Evolutionary conservation across 169 alveolate species (phyloP), one percentile per base, ranked within the genome.

Genomic region (Eimeria falciformis): DNA sequence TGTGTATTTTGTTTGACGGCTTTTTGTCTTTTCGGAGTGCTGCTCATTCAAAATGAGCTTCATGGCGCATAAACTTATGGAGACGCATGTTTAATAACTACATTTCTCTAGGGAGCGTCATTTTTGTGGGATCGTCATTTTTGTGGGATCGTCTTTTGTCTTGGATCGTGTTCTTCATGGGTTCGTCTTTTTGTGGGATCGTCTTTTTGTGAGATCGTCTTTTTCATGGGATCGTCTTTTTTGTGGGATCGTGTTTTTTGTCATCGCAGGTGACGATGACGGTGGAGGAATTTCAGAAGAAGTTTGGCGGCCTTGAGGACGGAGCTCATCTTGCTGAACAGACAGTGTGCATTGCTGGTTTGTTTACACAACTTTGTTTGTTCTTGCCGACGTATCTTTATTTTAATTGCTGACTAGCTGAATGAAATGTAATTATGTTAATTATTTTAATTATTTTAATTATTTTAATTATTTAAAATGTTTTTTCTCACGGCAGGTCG

Each of bases 291-390:
- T 95, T 95, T 85, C 94, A 94, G 53, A 66, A 86, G 83, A 96
- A 94, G 91, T 97, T 89, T 93, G 94, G 93, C 18, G 92, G 93
- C 7, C 79, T 94, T 40, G 97, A 94, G 77, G 96, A 96, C 84
- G 97, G 97, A 43, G 94, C 91, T 69, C 94, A 95, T 69, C 93
- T 95, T 83, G 96, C 94, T 3, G 96, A 94, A 40, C 88, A 81
- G 62, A 89, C 83, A n/a, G 94, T 94, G 21, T 50, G 82, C 43
- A 27, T 94, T 37, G 98, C 99, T 29, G 99, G 99, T 71, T 94
- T 99, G 92, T 78, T 27, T 29, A 27, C 14, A 50, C 3, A 23
- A 21, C 62, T n/a, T 17, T n/a, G 17, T 18, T n/a, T 53, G 21
- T 53, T 17, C 65, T 53, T 53, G 17, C 21, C n/a, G n/a, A n/a